These are phyloP conservation scores for Spencermartinsiella ligniputridi DNA, from an alignment of 1,139 yeast genomes.

Conservation along the genomic window DNA sequence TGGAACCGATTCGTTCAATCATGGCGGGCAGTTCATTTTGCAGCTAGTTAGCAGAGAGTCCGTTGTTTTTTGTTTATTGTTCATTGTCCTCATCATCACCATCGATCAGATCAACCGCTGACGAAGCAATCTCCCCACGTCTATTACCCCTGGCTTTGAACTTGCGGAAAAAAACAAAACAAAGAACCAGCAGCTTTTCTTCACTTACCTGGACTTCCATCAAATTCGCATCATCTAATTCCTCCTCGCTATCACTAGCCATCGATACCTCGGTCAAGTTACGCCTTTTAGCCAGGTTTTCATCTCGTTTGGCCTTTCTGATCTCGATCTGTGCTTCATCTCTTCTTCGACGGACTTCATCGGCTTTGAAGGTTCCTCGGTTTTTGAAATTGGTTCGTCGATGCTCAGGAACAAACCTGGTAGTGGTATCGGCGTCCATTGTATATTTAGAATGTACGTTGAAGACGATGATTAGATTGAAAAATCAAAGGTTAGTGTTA, in stretches of 20 bases:
- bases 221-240: conserved; percentile 24
- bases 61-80: background rate
- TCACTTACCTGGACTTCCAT: conserved; percentile 24
- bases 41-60: conserved; percentile 22
- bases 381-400: conserved; percentile 96
- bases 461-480: background rate
- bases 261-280: conserved; percentile 45
- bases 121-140: background rate
- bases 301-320: conserved; percentile 95
- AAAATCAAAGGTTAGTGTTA: background rate
- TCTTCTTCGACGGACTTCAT: conserved; percentile 95
- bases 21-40: conserved; percentile 78
- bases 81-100: background rate
- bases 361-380: conserved; percentile 90
- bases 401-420: conserved; percentile 92
- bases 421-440: conserved; percentile 78
- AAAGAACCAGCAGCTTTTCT: too few relatives aligned
- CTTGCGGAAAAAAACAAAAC: too few relatives aligned
- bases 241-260: conserved; percentile 45
- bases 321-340: conserved; percentile 96
- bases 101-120: background rate
- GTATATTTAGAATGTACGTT: too few relatives aligned
- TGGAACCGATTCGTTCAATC: conserved; percentile 76
- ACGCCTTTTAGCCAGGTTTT: conserved; percentile 88
- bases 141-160: too few relatives aligned